Base-by-base conservation (phyloP, 139 green algal species). In the Chlamydomonas sp. region DNA sequence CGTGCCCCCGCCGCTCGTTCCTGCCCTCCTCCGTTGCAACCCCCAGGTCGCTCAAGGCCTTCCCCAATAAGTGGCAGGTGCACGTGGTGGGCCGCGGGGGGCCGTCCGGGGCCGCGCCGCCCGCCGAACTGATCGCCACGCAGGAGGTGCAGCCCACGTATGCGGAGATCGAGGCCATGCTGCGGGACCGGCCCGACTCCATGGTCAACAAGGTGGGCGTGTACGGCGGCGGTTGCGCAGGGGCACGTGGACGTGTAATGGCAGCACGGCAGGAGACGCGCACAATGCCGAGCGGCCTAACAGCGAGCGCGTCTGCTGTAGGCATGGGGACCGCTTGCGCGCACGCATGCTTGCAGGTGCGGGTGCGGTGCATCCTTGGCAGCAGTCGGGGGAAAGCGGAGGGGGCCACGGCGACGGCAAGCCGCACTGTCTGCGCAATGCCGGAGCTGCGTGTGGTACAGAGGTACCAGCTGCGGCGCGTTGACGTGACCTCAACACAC, bases 1-100 rank as follows among this genome's bases (percentile, higher is more conserved):
- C 31, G 31, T 49, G 31, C 31, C 31, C 31, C 31, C 31, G 31
- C 31, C 31, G 31, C 31, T 49, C 31, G 31, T 49, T 49, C 31
- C 31, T 49, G 31, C 74, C 74, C 15, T 17, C 77, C n/a, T 61
- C 77, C 14, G 31, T 31, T 10, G 3, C 12, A 31, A 64, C 57
- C 79, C 16, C 49, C 83, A 87, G 83, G 73, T 66, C 31, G 6
- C 83, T 87, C 10, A 74, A 75, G 61, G 72, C 83, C 59, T 63
- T 81, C 83, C 83, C 83, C 18, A 93, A 95, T 81, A 77, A 85
- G 2, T 97, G 94, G 94, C 92, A 96, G 79, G 83, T 96, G 57
- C 85, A 92, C 78, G 59, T 94, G 76, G 77, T 89, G 49, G 64
- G 84, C 1, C 78, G 77, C 8, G 72, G 49, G 15, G 80, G 84